A percentile compares a stretch with the other conserved stretches of the same genome.
These are phyloP conservation scores for Backusella mclennaniae DNA, from an alignment of 192 early-diverging fungal genomes.

Conservation along the genomic window DNA sequence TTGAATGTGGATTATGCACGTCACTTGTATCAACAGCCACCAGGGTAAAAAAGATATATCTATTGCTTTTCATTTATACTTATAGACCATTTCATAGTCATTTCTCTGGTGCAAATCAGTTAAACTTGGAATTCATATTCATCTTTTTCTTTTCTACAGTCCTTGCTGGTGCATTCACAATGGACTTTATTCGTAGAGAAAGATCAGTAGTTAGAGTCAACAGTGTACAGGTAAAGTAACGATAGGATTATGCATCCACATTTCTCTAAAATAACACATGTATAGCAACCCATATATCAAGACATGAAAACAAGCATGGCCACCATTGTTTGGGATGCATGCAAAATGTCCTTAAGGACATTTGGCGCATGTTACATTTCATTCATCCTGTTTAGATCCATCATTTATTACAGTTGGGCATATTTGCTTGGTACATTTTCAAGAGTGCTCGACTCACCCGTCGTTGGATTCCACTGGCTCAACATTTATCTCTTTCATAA, in stretches of 20 bases:
- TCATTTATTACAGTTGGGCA: conserved; percentile 10
- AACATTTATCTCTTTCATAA: conserved; percentile 25
- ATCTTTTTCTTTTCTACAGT: conserved; percentile 9
- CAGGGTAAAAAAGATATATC: neutral
- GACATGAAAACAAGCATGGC: conserved; percentile 3
- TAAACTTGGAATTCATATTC: conserved; percentile 32
- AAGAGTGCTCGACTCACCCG: conserved; percentile 24
- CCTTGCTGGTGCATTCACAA: neutral
- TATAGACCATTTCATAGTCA: neutral
- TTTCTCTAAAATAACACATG: too few relatives aligned
- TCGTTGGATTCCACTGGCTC: conserved; percentile 34
- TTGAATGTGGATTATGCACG: neutral
- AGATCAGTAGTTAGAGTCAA: neutral
- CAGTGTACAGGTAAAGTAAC: conserved; percentile 10
- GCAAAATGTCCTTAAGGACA: neutral
- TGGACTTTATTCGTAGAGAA: neutral
- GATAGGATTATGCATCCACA: too few relatives aligned
- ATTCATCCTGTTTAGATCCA: conserved; percentile 13
- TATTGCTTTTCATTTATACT: neutral
- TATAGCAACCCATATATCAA: neutral
- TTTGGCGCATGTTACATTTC: neutral
- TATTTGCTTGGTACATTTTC: conserved; percentile 4
- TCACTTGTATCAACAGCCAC: conserved; percentile 4
- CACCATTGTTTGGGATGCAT: neutral
- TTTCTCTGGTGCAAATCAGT: conserved; percentile 23